Evolutionary conservation across 805 yeast genomes (phyloP).

Genomic region (Yarrowia alimentaria): DNA sequence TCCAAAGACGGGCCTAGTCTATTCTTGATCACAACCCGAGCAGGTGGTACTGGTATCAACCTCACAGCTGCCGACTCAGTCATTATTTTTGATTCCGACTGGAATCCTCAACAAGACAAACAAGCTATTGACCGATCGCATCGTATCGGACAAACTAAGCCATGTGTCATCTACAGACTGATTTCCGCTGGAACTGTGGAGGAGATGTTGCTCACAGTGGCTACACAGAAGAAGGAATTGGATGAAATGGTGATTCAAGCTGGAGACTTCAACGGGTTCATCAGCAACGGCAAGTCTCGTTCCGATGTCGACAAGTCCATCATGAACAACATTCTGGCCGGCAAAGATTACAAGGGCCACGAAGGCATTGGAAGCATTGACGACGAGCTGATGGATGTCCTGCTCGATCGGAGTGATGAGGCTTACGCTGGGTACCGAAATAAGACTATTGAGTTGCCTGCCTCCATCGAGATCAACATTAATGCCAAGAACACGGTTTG

Average conservation of each 20-base stretch:
- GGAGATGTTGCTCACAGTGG: slow-evolving; percentile 72
- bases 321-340: slow-evolving; percentile 12
- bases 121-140: slow-evolving; percentile 97
- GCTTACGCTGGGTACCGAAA: not conserved
- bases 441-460: slow-evolving; percentile 1
- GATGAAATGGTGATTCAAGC: slow-evolving; percentile 72
- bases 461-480: slow-evolving; percentile 5
- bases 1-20: slow-evolving; percentile 43
- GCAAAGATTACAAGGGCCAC: slow-evolving; percentile 4
- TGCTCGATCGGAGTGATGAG: slow-evolving; percentile 5
- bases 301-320: slow-evolving; percentile 10
- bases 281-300: not conserved
- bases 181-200: slow-evolving; percentile 79
- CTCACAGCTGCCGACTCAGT: slow-evolving; percentile 87
- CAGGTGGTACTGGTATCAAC: slow-evolving; percentile 93
- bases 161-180: slow-evolving; percentile 78
- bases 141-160: slow-evolving; percentile 84
- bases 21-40: slow-evolving; percentile 82
- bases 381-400: not conserved
- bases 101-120: slow-evolving; percentile 96
- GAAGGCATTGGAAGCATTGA: slow-evolving; percentile 5
- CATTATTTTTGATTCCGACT: slow-evolving; percentile 84
- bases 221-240: slow-evolving; percentile 73
- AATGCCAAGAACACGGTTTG: not conserved
- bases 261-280: slow-evolving; percentile 42